Evolutionary conservation across 805 yeast genomes (phyloP).

Genomic region (Ogataea methylovora): DNA sequence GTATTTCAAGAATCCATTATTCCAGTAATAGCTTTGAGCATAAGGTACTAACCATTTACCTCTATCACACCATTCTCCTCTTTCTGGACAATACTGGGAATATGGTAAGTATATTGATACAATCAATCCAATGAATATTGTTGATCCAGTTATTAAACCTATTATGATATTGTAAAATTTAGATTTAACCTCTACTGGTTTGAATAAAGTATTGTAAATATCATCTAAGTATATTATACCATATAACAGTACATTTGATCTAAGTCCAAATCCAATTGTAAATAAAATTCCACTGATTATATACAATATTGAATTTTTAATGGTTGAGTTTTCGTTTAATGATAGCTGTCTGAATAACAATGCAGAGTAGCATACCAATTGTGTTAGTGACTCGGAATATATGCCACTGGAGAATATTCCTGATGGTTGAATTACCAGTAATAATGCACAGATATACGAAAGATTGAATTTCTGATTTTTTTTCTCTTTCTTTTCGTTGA

Average conservation of each 20-base stretch:
- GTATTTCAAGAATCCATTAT: conserved; percentile 69
- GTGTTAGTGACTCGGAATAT: conserved; percentile 71
- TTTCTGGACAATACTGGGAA: conserved; percentile 47
- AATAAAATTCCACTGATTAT: conserved; percentile 47
- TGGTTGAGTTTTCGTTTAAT: conserved; percentile 1
- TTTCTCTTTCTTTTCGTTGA: conserved; percentile 3
- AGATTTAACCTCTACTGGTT: conserved; percentile 5
- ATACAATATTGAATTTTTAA: conserved; percentile 15
- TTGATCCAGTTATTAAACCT: conserved; percentile 48
- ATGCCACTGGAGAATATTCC: conserved; percentile 71
- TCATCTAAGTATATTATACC: conserved; percentile 66
- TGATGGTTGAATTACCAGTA: conserved; percentile 64
- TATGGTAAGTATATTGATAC: conserved; percentile 48
- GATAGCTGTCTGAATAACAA: conserved; percentile 40
- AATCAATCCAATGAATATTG: conserved; percentile 40
- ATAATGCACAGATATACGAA: conserved; percentile 14
- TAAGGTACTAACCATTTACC: conserved; percentile 46
- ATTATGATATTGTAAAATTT: conserved; percentile 11
- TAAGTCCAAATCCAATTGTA: conserved; percentile 49
- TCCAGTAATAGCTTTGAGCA: conserved; percentile 82
- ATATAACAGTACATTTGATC: conserved; percentile 71
- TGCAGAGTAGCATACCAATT: conserved; percentile 51
- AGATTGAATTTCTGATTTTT: conserved; percentile 2
- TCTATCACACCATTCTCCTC: conserved; percentile 71
- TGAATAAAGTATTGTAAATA: conserved; percentile 21